phyloP scores from a whole-genome alignment of 2,329 filamentous ascomycete species.

The Aureobasidium sp. region DNA sequence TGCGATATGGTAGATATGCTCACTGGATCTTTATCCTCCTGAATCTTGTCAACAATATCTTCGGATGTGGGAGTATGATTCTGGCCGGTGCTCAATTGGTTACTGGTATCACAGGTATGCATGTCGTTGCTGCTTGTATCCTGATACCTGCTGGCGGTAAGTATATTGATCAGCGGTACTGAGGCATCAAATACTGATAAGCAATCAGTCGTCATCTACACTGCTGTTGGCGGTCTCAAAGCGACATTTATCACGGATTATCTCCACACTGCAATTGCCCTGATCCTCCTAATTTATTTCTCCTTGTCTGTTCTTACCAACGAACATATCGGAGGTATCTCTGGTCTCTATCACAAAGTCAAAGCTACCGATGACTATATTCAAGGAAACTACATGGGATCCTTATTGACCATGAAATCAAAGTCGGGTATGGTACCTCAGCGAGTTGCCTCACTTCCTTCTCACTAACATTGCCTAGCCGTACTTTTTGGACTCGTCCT shows the following conservation, averaged over 20 bases:
- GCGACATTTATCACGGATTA: slow-evolving; percentile 46
- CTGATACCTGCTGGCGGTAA: slow-evolving; percentile 41
- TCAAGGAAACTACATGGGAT: slow-evolving; percentile 41
- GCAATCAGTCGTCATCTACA: slow-evolving; percentile 40
- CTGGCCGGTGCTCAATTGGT: slow-evolving; percentile 25
- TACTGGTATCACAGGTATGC: slow-evolving; percentile 40
- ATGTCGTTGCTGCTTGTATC: slow-evolving; percentile 41
- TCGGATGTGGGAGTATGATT: slow-evolving; percentile 31
- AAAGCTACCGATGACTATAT: slow-evolving; percentile 39
- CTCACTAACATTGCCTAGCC: slow-evolving; percentile 14
- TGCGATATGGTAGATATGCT: slow-evolving; percentile 26
- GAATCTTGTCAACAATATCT: slow-evolving; percentile 31
- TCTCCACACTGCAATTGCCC: slow-evolving; percentile 41
- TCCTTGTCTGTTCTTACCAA: slow-evolving; percentile 40
- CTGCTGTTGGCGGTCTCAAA: slow-evolving; percentile 43
- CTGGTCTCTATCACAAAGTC: slow-evolving; percentile 43
- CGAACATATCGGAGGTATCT: slow-evolving; percentile 36
- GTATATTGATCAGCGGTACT: slow-evolving; percentile 2
- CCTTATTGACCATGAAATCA: slow-evolving; percentile 44
- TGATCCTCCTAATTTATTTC: slow-evolving; percentile 44
- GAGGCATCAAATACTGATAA: background rate
- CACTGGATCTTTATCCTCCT: slow-evolving; percentile 25
- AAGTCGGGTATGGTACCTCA: slow-evolving; percentile 30
- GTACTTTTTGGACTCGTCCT: slow-evolving; percentile 40
- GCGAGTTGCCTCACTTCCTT: background rate